Evolutionary conservation across 2,329 filamentous ascomycete genomes (phyloP).

Genomic region (Simplicillium aogashimaense): DNA sequence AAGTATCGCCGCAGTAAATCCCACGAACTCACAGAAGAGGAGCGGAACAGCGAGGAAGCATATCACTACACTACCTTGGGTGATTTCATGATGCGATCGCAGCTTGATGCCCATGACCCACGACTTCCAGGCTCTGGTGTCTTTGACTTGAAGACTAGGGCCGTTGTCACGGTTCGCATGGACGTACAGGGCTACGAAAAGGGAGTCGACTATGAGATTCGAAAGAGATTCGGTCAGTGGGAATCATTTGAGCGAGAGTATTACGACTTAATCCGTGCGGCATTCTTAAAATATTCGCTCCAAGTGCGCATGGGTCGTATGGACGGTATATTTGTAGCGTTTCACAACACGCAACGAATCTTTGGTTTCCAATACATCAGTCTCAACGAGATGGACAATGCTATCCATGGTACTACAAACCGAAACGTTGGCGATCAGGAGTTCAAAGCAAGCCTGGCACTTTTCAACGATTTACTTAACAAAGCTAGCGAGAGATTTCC

Average conservation of each 20-base stretch:
- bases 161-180: conserved; percentile 88
- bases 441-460: conserved; percentile 68
- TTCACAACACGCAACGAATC: conserved; percentile 87
- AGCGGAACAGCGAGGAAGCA: conserved; percentile 62
- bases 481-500: conserved; percentile 68
- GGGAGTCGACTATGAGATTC: conserved; percentile 82
- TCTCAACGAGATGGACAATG: conserved; percentile 77
- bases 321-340: conserved; percentile 97
- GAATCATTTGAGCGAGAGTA: conserved; percentile 94
- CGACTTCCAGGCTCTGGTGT: conserved; percentile 84
- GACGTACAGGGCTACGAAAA: conserved; percentile 61
- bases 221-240: conserved; percentile 62
- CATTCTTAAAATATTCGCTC: conserved; percentile 92
- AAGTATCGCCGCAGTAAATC: conserved; percentile 64
- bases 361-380: conserved; percentile 96
- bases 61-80: conserved; percentile 83
- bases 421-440: conserved; percentile 66
- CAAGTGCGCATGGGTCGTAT: conserved; percentile 96
- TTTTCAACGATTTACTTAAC: conserved; percentile 74
- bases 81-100: conserved; percentile 88
- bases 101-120: conserved; percentile 82
- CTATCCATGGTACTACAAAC: conserved; percentile 70
- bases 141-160: conserved; percentile 93
- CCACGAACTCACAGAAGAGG: conserved; percentile 60
- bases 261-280: conserved; percentile 90